Conservation (phyloP, 768 basidiomycete genomes). For the Mycena indigotica region DNA sequence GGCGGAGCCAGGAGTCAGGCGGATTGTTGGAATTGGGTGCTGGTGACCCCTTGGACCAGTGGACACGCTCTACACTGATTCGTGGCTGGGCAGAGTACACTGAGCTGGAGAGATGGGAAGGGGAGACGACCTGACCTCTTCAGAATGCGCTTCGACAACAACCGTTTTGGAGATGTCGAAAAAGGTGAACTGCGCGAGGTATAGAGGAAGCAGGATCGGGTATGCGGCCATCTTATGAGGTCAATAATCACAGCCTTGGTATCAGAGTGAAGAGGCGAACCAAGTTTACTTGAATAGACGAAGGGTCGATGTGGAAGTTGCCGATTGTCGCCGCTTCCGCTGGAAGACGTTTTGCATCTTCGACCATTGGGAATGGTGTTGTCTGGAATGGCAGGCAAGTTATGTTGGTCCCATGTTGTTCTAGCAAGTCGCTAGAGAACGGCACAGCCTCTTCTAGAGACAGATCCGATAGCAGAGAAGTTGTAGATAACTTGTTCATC, state of each 20-base stretch:
- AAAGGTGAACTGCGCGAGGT: constrained; percentile 54
- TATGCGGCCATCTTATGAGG: constrained; percentile 54
- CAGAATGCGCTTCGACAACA: constrained; percentile 37
- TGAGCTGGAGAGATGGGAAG: too few relatives aligned
- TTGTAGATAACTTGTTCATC: constrained; percentile 46
- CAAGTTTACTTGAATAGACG: constrained; percentile 46
- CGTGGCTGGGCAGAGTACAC: too few relatives aligned
- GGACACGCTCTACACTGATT: constrained; percentile 12
- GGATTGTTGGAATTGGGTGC: neutral
- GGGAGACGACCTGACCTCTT: too few relatives aligned
- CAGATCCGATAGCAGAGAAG: constrained; percentile 38
- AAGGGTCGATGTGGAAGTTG: constrained; percentile 43
- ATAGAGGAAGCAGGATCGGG: constrained; percentile 66
- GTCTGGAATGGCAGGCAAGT: constrained; percentile 59
- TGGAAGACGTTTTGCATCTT: constrained; percentile 37
- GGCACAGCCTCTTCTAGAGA: constrained; percentile 37
- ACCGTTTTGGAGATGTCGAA: constrained; percentile 18
- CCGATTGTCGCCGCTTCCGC: constrained; percentile 38
- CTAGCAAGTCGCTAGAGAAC: constrained; percentile 49
- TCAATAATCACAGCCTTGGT: constrained; percentile 5
- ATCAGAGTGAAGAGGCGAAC: constrained; percentile 33
- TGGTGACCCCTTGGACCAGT: neutral
- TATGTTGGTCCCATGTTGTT: constrained; percentile 51
- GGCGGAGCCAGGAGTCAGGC: neutral
- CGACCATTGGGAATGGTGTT: constrained; percentile 53